These are phyloP conservation scores for Volvox carteri DNA, from an alignment of 163 green algal species.

Conservation along the genomic window DNA sequence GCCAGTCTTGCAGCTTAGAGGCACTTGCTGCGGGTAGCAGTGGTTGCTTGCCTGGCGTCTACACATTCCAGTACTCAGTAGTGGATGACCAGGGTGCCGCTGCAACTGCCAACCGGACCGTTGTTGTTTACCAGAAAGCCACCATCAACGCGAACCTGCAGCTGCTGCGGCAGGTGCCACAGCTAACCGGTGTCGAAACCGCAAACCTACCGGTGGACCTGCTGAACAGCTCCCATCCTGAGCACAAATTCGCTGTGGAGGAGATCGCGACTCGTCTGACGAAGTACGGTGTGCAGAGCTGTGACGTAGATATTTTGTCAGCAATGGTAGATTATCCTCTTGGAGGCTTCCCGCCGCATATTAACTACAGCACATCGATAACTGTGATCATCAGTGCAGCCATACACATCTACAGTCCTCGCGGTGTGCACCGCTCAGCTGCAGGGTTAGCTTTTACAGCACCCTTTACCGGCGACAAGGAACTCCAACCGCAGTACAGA, in stretches of 20 bases:
- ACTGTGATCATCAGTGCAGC: background rate
- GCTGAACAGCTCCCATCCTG: conserved; percentile 37
- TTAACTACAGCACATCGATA: background rate
- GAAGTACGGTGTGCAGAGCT: background rate
- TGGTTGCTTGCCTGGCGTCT: conserved; percentile 62
- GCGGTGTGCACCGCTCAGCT: background rate
- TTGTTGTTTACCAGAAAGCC: conserved; percentile 62
- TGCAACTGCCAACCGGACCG: conserved; percentile 21
- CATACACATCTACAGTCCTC: conserved; percentile 22
- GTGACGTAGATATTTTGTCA: conserved; percentile 14
- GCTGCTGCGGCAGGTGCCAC: conserved; percentile 21
- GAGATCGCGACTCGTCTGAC: conserved; percentile 12
- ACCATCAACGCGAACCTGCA: background rate
- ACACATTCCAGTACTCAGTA: conserved; percentile 59
- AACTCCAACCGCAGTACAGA: too few relatives aligned
- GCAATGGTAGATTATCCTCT: background rate
- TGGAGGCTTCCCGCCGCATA: background rate
- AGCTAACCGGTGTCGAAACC: conserved; percentile 18
- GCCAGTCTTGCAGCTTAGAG: conserved; percentile 53
- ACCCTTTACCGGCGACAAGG: too few relatives aligned
- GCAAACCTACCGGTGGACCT: background rate
- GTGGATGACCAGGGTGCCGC: conserved; percentile 24
- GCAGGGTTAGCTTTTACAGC: background rate
- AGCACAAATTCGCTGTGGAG: conserved; percentile 5
- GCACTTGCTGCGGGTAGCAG: conserved; percentile 44